phyloP scores from a whole-genome alignment of 1,284 basidiomycete species.

The Heterobasidion parviporum region DNA sequence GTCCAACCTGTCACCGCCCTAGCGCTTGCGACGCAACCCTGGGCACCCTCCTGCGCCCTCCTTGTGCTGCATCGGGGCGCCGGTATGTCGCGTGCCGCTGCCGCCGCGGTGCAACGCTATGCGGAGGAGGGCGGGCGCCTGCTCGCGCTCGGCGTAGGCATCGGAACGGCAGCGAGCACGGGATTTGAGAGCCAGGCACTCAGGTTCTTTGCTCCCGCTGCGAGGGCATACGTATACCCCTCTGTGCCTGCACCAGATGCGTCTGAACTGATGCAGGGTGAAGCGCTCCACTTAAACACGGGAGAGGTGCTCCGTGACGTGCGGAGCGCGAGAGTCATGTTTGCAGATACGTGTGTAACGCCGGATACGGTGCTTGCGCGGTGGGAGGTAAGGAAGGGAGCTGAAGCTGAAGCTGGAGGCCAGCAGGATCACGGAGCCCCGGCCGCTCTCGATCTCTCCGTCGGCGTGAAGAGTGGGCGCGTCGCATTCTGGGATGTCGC shows the following conservation, averaged over 20 bases:
- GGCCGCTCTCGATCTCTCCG: conserved; percentile 7
- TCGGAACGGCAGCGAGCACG: background rate
- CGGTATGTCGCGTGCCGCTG: conserved; percentile 42
- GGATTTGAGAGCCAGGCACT: background rate
- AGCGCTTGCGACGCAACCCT: conserved; percentile 61
- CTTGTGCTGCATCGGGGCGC: conserved; percentile 50
- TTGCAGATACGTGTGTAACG: background rate
- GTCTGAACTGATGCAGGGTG: background rate
- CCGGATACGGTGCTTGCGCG: conserved; percentile 1
- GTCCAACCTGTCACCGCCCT: conserved; percentile 60
- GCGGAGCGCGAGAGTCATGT: conserved; percentile 3
- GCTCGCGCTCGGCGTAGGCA: conserved; percentile 1
- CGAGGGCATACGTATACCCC: background rate
- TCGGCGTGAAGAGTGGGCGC: conserved; percentile 3
- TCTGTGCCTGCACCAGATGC: background rate
- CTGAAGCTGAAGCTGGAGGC: background rate
- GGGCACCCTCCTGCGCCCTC: conserved; percentile 67
- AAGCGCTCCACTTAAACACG: background rate
- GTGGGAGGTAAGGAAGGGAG: conserved; percentile 6
- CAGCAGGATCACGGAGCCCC: background rate
- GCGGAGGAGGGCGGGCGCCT: conserved; percentile 56
- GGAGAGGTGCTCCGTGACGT: conserved; percentile 2
- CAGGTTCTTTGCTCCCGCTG: conserved; percentile 1
- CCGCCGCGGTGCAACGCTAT: conserved; percentile 49
- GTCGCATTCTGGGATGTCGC: conserved; percentile 22